Evolutionary conservation across 2,329 filamentous ascomycete species (phyloP), one percentile per base, ranked within the genome.

Genomic region (Colletotrichum limetticola): DNA sequence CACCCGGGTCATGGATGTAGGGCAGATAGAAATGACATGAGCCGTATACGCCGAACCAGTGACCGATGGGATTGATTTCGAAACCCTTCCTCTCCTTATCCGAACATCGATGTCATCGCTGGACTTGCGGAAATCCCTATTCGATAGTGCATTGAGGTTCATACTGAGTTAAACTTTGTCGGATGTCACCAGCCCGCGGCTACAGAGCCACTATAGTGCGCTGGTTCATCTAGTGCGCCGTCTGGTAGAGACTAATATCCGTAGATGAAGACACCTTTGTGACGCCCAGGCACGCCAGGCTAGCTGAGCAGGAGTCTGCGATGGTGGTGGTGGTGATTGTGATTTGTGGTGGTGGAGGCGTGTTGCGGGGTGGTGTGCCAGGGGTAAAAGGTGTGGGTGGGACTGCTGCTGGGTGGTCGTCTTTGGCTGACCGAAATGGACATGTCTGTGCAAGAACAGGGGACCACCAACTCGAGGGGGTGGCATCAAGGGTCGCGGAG

Each of bases 401-500:
- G 35, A 58, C 37, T 28, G 24, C 22, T 24, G 64, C 57, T 46
- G 30, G 61, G 59, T 49, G 32, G 59, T 11, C 52, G 53, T 55
- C 59, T 22, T 46, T 59, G 55, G 64, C 68, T 72, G 65, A 35
- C 35, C 55, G 46, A 59, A 24, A 35, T 64, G 70, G 59, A 49
- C 66, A 69, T 49, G 66, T 30, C 60, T 28, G 28, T 64, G 55
- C 66, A 52, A 42, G 49, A 35, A 37, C 60, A 70, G 56, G 71
- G 66, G 28, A 56, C 35, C 24, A 56, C n/a, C 16, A 55, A 46
- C 62, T 57, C 42, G 9, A 28, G 30, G 24, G 59, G 66, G 37
- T n/a, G 16, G 37, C 66, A 22, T 49, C 66, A 72, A 42, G 70
- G 70, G 55, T 65, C 66, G 66, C 66, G 66, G 66, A 70, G 70